Evolutionary conservation across 2,329 filamentous ascomycete species (phyloP), one percentile per base, ranked within the genome.

Genomic region (Neocatenulostroma microsporum): DNA sequence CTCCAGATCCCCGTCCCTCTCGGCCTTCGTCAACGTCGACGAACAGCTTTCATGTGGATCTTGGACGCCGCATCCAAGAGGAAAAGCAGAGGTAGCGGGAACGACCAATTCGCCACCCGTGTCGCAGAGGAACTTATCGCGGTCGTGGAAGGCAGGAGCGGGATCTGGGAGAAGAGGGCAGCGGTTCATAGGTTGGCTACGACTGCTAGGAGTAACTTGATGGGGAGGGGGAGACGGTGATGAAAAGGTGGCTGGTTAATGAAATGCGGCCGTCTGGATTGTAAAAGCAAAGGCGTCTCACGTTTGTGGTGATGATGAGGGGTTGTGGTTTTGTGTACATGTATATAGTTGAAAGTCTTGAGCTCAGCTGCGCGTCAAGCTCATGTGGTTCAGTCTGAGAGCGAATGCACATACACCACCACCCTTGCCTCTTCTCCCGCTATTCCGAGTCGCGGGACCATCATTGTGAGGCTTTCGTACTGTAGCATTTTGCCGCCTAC

Each of bases 21-120:
- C 14, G 68, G 71, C 1, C 64, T 81, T 45, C 74, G 86, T 42
- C 83, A 93, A 61, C 74, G 89, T 45, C 73, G 89, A 49, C 73
- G 88, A 37, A 71, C 72, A 34, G 88, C 89, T 2, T 82, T 95
- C 48, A 68, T 75, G 60, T 98, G 91, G 91, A 94, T 98, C 50
- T 63, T 96, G 40, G 80, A 86, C 45, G 74, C 78, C n/a, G 84
- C 86, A 25, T 76, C 76, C 45, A 91, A 87, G 71, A 80, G 82
- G 64, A 76, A 74, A 45, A 82, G 80, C 46, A 72, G 72, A 49
- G 82, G 81, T 14, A 83, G 77, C 53, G 84, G 84, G 6, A 74
- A 75, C 40, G 73, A 73, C 45, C 78, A 80, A 60, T 82, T 94
- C 55, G 81, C 86, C 9, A 72, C 81, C 51, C 73, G 84, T 37